These are phyloP conservation scores for Pseudopithomyces maydicus DNA, from an alignment of 2,329 filamentous ascomycete species.

Conservation along the genomic window DNA sequence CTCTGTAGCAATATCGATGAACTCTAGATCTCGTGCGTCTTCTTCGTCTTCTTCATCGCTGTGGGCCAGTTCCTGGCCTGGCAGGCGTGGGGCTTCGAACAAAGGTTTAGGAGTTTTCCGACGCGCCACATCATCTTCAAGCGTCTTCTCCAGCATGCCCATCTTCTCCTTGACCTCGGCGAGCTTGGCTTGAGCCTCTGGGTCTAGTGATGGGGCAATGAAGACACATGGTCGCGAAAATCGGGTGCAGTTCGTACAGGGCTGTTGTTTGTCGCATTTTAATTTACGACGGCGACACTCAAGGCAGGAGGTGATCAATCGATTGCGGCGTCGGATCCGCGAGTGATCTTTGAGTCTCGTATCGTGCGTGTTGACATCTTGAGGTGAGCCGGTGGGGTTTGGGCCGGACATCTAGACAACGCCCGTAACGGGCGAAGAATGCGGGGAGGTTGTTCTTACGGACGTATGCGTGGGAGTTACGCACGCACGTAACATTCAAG, in stretches of 20 bases:
- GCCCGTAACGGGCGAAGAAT: background rate
- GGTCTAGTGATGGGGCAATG: slow-evolving; percentile 70
- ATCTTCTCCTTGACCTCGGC: slow-evolving; percentile 82
- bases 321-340: slow-evolving; percentile 43
- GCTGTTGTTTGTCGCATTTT: slow-evolving; percentile 75
- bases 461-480: background rate
- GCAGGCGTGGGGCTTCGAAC: slow-evolving; percentile 17
- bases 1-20: slow-evolving; percentile 65
- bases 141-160: slow-evolving; percentile 69
- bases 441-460: slow-evolving; percentile 1
- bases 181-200: slow-evolving; percentile 70
- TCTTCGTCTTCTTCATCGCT: slow-evolving; percentile 61
- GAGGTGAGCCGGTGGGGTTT: slow-evolving; percentile 12
- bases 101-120: slow-evolving; percentile 27
- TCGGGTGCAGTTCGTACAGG: slow-evolving; percentile 70
- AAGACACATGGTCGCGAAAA: slow-evolving; percentile 63
- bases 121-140: slow-evolving; percentile 70
- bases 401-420: slow-evolving; percentile 10
- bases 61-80: slow-evolving; percentile 53
- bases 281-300: slow-evolving; percentile 70
- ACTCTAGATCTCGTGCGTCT: slow-evolving; percentile 65
- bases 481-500: background rate
- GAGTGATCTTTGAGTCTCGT: slow-evolving; percentile 29
- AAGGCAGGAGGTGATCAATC: slow-evolving; percentile 45
- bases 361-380: slow-evolving; percentile 14